phyloP scores from a whole-genome alignment of 2,329 filamentous ascomycete genomes.

The Cladobotryum mycophilum region DNA sequence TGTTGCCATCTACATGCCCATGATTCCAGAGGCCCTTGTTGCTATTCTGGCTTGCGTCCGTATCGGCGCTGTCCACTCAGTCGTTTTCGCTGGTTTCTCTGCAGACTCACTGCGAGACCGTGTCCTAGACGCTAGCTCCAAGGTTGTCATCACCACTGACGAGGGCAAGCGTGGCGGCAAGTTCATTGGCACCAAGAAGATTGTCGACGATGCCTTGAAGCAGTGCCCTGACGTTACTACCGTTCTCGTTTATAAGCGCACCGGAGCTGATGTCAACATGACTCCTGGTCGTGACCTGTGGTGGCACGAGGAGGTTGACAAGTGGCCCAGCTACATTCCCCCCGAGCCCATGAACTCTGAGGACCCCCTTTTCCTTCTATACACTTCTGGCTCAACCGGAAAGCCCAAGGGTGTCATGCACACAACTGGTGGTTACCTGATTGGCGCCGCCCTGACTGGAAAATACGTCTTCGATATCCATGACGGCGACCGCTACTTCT shows the following conservation, averaged over 20 bases:
- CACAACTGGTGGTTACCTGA: slow-evolving; percentile 89
- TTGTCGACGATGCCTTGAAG: slow-evolving; percentile 95
- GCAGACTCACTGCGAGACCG: slow-evolving; percentile 93
- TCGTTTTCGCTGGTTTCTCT: slow-evolving; percentile 96
- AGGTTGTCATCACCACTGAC: slow-evolving; percentile 92
- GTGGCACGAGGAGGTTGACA: slow-evolving; percentile 99
- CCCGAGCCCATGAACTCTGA: slow-evolving; percentile 88
- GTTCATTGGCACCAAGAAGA: slow-evolving; percentile 96
- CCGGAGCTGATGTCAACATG: slow-evolving; percentile 87
- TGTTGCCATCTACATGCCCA: slow-evolving; percentile 93
- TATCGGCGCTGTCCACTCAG: slow-evolving; percentile 93
- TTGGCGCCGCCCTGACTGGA: slow-evolving; percentile 86
- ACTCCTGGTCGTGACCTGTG: slow-evolving; percentile 83
- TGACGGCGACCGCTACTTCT: slow-evolving; percentile 89
- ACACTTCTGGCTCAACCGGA: slow-evolving; percentile 95
- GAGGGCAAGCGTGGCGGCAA: slow-evolving; percentile 98
- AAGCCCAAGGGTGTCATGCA: slow-evolving; percentile 99
- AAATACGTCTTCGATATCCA: slow-evolving; percentile 99
- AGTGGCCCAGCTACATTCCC: slow-evolving; percentile 88
- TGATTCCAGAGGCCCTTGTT: slow-evolving; percentile 94
- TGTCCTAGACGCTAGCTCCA: slow-evolving; percentile 83
- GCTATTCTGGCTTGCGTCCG: slow-evolving; percentile 86
- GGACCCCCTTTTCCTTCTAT: slow-evolving; percentile 94
- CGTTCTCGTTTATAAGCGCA: slow-evolving; percentile 91
- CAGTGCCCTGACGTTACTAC: slow-evolving; percentile 84